Percentiles rank a stretch among this genome's conserved stretches.
These are phyloP conservation scores for Botrytis medusae DNA, from an alignment of 2,329 filamentous ascomycete species.

Conservation along the genomic window DNA sequence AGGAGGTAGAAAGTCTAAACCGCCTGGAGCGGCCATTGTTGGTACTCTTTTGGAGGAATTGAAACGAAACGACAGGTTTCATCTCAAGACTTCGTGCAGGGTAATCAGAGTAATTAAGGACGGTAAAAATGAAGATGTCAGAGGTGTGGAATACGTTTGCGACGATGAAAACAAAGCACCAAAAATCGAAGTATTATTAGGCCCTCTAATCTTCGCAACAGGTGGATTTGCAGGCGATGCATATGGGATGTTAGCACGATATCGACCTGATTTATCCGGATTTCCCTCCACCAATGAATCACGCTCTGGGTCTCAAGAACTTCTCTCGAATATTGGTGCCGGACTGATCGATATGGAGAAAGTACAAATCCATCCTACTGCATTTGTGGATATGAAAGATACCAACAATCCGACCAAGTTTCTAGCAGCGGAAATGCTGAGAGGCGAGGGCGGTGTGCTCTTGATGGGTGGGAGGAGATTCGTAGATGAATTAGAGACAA, in stretches of 20 bases:
- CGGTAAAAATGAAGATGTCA: constrained; percentile 41
- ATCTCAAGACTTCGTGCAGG: constrained; percentile 51
- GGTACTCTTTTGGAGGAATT: constrained; percentile 53
- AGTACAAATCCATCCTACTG: constrained; percentile 65
- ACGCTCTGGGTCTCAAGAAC: constrained; percentile 51
- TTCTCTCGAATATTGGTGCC: constrained; percentile 45
- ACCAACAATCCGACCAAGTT: constrained; percentile 54
- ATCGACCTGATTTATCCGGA: constrained; percentile 58
- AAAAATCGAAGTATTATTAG: constrained; percentile 43
- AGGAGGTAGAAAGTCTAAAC: constrained; percentile 50
- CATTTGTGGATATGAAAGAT: constrained; percentile 57
- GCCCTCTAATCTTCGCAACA: constrained; percentile 58
- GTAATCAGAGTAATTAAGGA: constrained; percentile 52
- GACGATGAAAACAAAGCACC: constrained; percentile 29
- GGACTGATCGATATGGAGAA: constrained; percentile 47
- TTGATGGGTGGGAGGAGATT: constrained; percentile 54
- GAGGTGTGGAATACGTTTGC: constrained; percentile 52
- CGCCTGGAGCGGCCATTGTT: constrained; percentile 60
- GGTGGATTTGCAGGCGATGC: constrained; percentile 65
- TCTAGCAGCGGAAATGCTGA: constrained; percentile 61
- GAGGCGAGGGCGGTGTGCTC: constrained; percentile 62
- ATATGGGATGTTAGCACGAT: constrained; percentile 53
- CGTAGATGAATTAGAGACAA: constrained; percentile 61
- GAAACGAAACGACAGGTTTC: constrained; percentile 50
- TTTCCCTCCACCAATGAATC: constrained; percentile 64